Base-by-base conservation (phyloP, 2,329 filamentous ascomycete species). In the Neofusicoccum cordaticola region DNA sequence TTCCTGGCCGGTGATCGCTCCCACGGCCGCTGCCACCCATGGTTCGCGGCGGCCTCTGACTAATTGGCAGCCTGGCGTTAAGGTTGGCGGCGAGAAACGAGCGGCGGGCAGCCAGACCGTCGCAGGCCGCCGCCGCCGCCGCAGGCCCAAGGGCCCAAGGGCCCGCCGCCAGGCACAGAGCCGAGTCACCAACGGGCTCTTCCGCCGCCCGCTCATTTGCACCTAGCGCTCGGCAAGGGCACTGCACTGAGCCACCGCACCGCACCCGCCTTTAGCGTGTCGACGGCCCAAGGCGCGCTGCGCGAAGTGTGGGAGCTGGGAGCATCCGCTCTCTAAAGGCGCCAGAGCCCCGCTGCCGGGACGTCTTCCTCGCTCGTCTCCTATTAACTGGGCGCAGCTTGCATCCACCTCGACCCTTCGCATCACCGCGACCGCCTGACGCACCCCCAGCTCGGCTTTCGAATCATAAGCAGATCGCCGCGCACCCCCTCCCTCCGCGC, bases 361-460 rank as follows among this genome's bases (percentile, higher is more conserved):
- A 60, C 56, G n/a, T 60, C 56, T 60, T 60, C 56, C 56, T 60
- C 56, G 56, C 56, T 60, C 56, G 56, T 60, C 56, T 60, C 56
- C 56, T 60, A 60, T 60, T 60, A 60, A 60, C 56, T 60, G 56
- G 56, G 56, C 56, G 56, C 56, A 60, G 56, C 56, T 60, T 60
- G 56, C 56, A 60, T 60, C 56, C 56, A 60, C 56, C 56, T 60
- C 56, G 56, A 44, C 56, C 56, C 56, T 60, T 60, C 56, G 56
- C 56, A 60, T 31, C 56, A 47, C 41, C 31, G 56, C 56, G 56
- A 60, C 56, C 56, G 56, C 56, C 56, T 47, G 56, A 60, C 56
- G 56, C 56, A 60, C 56, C 42, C 50, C 53, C 53, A 58, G 53
- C 53, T 35, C 53, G 53, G 53, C 53, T 35, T 58, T 44, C 56